Evolutionary conservation across 768 basidiomycete genomes (phyloP), one percentile per base, ranked within the genome.

Genomic region (Lentinula sp.): DNA sequence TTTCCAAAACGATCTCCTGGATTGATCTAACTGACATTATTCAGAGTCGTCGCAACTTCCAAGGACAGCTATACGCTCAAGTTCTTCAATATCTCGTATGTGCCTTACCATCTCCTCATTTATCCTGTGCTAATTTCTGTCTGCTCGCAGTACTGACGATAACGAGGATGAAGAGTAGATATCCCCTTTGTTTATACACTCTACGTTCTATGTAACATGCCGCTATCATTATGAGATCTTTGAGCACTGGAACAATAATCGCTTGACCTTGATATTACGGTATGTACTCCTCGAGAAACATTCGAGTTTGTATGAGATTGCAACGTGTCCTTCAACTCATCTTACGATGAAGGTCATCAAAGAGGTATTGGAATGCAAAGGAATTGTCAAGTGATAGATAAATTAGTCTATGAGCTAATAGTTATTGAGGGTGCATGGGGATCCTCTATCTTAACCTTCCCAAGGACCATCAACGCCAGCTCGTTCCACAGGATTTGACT

Each of bases 61-160:
- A 97, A 98, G 80, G 93, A 97, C 73, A 84, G 82, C 68, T 99
- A 98, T 78, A 87, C 95, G 70, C 87, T 99, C 66, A 85, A 89
- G 67, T 96, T 95, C 89, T 95, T 91, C 81, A 94, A 93, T 73
- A 90, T 94, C 63, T 88, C 87, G 89, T 89, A 78, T 63, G 88
- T 80, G 15, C 18, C 15, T 35, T 32, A 1, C 18, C 16, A 11
- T 48, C 37, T 23, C 65, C 54, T 34, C 48, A 7, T 28, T 5
- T 46, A 49, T 28, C 37, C 48, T 50, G 10, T 57, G 37, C 13
- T 23, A 32, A 43, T 5, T 18, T 56, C 21, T 57, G 16, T 59
- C 31, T 60, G 5, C 10, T 46, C 64, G 21, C 43, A 70, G 70
- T 58, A 71, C 73, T 65, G 75, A 70, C 57, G 75, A 74, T 43